These are phyloP conservation scores for Trichoderma polysporum DNA, from an alignment of 2,329 filamentous ascomycete species.

Conservation along the genomic window DNA sequence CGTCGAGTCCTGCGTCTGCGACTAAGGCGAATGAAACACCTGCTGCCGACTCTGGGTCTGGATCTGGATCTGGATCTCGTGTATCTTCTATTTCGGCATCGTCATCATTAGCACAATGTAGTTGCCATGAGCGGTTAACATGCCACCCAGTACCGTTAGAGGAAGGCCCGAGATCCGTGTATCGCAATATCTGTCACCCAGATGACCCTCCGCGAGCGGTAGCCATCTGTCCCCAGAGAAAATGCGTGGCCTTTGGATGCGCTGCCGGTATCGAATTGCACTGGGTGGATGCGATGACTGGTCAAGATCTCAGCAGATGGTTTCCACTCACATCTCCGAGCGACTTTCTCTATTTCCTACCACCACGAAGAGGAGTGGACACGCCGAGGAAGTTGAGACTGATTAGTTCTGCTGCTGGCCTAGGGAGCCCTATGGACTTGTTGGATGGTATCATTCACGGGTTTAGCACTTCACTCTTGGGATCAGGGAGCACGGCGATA, in stretches of 20 bases:
- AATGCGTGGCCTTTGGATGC: constrained; percentile 65
- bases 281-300: constrained; percentile 50
- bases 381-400: constrained; percentile 58
- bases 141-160: constrained; percentile 32
- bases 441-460: constrained; percentile 25
- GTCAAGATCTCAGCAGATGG: constrained; percentile 52
- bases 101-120: constrained; percentile 21
- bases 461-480: constrained; percentile 28
- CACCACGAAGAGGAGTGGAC: constrained; percentile 49
- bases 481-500: constrained; percentile 25
- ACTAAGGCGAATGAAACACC: background rate
- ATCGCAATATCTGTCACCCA: constrained; percentile 55
- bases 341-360: constrained; percentile 60
- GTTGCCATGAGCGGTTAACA: constrained; percentile 28
- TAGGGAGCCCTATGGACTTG: constrained; percentile 28
- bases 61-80: constrained; percentile 21
- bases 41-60: constrained; percentile 6
- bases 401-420: constrained; percentile 57
- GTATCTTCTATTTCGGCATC: background rate
- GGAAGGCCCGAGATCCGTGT: constrained; percentile 33
- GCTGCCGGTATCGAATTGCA: constrained; percentile 62
- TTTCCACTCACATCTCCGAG: constrained; percentile 55
- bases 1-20: constrained; percentile 18
- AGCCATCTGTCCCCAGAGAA: constrained; percentile 63
- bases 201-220: constrained; percentile 65